Percentiles rank a stretch among this genome's conserved stretches.
These are phyloP conservation scores for Capronia epimyces DNA, from an alignment of 2,329 filamentous ascomycete genomes.

Conservation along the genomic window DNA sequence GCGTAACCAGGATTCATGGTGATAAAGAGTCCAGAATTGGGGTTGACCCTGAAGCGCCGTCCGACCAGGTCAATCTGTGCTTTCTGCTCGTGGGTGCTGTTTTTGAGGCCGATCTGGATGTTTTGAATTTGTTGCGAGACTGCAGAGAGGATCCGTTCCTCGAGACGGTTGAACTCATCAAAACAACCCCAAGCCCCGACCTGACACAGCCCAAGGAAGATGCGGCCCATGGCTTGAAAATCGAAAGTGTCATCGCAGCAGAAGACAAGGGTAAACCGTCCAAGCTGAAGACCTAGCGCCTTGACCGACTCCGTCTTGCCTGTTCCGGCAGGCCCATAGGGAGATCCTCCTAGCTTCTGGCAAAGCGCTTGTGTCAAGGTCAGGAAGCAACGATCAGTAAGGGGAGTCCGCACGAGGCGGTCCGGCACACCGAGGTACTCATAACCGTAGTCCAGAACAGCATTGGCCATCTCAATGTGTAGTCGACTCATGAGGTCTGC, in stretches of 20 bases:
- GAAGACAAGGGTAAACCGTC: slow-evolving; percentile 96
- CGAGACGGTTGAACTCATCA: slow-evolving; percentile 98
- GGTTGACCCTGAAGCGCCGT: slow-evolving; percentile 80
- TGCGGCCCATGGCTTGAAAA: slow-evolving; percentile 98
- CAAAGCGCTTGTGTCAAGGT: slow-evolving; percentile 94
- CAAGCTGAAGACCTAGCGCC: slow-evolving; percentile 89
- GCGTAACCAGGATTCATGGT: slow-evolving; percentile 99
- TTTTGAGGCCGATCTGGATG: slow-evolving; percentile 91
- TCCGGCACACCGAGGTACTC: slow-evolving; percentile 97
- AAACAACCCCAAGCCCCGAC: slow-evolving; percentile 99
- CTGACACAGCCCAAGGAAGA: slow-evolving; percentile 98
- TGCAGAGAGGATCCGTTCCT: slow-evolving; percentile 93
- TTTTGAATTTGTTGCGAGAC: slow-evolving; percentile 99
- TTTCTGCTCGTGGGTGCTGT: slow-evolving; percentile 72
- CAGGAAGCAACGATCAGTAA: slow-evolving; percentile 97
- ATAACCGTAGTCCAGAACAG: slow-evolving; percentile 90
- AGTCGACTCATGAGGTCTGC: slow-evolving; percentile 78
- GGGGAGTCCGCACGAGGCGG: slow-evolving; percentile 87
- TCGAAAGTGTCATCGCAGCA: slow-evolving; percentile 99
- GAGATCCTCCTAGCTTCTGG: slow-evolving; percentile 90
- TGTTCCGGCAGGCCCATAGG: slow-evolving; percentile 94
- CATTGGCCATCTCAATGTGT: slow-evolving; percentile 94
- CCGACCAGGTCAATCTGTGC: slow-evolving; percentile 91
- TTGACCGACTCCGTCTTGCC: slow-evolving; percentile 99
- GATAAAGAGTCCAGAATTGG: slow-evolving; percentile 97